Base-by-base conservation (phyloP, 2,329 filamentous ascomycete genomes). In the Phyllosticta capitalensis region DNA sequence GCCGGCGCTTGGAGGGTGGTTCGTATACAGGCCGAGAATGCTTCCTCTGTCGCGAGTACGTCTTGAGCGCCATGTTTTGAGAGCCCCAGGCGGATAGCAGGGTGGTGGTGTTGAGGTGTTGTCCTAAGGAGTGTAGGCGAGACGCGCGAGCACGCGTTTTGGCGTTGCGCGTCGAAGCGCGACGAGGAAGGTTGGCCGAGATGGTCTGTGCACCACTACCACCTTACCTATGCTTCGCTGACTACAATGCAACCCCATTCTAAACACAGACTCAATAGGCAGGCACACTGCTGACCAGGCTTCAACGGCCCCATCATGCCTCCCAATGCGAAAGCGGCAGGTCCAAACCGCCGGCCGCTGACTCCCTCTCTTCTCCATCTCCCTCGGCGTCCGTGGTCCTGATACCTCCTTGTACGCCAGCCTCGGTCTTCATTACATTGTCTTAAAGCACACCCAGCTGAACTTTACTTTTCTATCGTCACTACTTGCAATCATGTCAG, bases 41-140 rank as follows among this genome's bases (percentile, higher is more conserved):
- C 63, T 68, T 71, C 52, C 63, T 65, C 54, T 69, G 67, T 63
- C 72, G 71, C 61, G 72, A 69, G 63, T 74, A 74, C 6, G 72
- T 74, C 55, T 64, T 66, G 24, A 69, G 62, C 17, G 65, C 58
- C 19, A 28, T n/a, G 10, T 26, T 3, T 20, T 22, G 55, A 22
- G 9, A 2, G 56, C 24, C n/a, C 10, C 28, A 30, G 20, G 56
- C 56, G 51, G 17, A 52, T 45, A 14, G 28, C 20, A 17, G 20
- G 28, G 21, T 9, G 30, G 20, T 26, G 17, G 53, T 55, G 52
- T 24, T 26, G 19, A 12, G 28, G 51, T 62, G 45, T 55, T 55
- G 56, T 21, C 33, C 61, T 57, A 56, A 61, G 58, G 45, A 56
- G 62, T 61, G 56, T n/a, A n/a, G 58, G 24, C 24, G 55, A 26